Percentiles rank a stretch among this genome's conserved stretches.
phyloP scores from a whole-genome alignment of 495 filamentous ascomycete genomes.

The Penicillium maclennaniae region DNA sequence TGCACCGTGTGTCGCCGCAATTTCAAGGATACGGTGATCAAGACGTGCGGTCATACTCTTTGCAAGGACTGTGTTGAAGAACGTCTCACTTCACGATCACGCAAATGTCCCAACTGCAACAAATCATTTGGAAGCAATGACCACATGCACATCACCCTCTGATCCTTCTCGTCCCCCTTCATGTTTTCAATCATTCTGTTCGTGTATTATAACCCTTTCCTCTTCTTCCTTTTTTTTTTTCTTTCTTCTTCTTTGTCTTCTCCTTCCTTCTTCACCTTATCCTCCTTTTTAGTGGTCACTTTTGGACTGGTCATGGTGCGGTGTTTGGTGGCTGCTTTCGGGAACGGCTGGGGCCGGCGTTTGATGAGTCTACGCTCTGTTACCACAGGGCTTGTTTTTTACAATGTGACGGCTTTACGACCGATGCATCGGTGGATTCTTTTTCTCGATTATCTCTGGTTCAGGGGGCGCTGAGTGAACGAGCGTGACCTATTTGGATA shows the following conservation, averaged over 20 bases:
- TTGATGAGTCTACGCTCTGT: constrained; percentile 26
- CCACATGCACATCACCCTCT: constrained; percentile 64
- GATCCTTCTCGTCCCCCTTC: constrained; percentile 12
- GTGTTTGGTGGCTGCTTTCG: constrained; percentile 40
- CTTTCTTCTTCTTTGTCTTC: constrained; percentile 6
- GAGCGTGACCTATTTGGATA: constrained; percentile 29
- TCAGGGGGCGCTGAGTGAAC: constrained; percentile 13
- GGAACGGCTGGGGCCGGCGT: constrained; percentile 39
- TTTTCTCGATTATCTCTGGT: constrained; percentile 10
- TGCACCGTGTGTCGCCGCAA: constrained; percentile 86
- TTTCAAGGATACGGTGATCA: constrained; percentile 90
- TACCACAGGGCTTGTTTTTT: constrained; percentile 4
- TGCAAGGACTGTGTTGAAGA: constrained; percentile 87
- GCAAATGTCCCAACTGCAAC: constrained; percentile 93
- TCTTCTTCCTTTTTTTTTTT: constrained; percentile 14
- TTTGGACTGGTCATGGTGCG: constrained; percentile 39
- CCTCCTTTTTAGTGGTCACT: constrained; percentile 22
- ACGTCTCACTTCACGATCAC: constrained; percentile 76
- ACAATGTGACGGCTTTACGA: constrained; percentile 16
- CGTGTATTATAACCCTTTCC: constrained; percentile 40
- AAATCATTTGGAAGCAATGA: constrained; percentile 86
- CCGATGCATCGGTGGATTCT: constrained; percentile 16
- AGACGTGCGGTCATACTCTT: constrained; percentile 94
- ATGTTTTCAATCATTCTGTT: constrained; percentile 12
- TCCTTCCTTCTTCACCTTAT: constrained; percentile 9